Evolutionary conservation across 2,329 filamentous ascomycete genomes (phyloP).

Genomic region (Cladosporium sp.): DNA sequence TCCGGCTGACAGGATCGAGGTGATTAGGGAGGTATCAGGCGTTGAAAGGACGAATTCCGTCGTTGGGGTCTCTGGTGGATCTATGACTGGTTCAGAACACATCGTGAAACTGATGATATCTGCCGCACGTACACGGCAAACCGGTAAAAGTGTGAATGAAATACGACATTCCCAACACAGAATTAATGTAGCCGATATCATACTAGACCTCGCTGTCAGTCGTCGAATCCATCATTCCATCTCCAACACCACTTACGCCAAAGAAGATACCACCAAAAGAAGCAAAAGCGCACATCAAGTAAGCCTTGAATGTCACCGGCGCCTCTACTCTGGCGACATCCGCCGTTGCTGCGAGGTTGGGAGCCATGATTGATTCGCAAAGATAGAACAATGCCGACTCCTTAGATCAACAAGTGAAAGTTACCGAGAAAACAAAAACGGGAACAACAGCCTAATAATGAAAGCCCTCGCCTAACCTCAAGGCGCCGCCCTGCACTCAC

Average conservation of each 20-base stretch:
- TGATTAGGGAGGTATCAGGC: slow-evolving; percentile 50
- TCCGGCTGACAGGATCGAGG: slow-evolving; percentile 63
- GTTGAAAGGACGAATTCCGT: slow-evolving; percentile 1
- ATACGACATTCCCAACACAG: slow-evolving; percentile 25
- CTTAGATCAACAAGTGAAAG: no score
- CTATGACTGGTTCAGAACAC: slow-evolving; percentile 23
- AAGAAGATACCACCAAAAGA: slow-evolving; percentile 59
- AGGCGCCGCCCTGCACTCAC: no score
- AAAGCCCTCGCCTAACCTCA: no score
- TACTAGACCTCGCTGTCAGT: slow-evolving; percentile 37
- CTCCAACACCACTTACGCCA: slow-evolving; percentile 46
- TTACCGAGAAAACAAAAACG: no score
- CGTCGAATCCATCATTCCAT: no score
- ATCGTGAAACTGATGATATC: slow-evolving; percentile 32
- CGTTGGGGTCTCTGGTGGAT: slow-evolving; percentile 16
- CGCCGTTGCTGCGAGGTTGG: slow-evolving; percentile 32
- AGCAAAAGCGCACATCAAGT: slow-evolving; percentile 40
- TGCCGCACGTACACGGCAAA: slow-evolving; percentile 53
- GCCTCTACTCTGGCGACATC: slow-evolving; percentile 48
- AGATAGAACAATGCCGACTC: no score
- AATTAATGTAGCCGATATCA: slow-evolving; percentile 70
- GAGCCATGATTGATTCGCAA: no score
- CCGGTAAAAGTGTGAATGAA: slow-evolving; percentile 26
- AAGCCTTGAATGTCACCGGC: slow-evolving; percentile 37
- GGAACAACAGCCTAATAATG: no score